Evolutionary conservation across 495 filamentous ascomycete species (phyloP).

Genomic region (Glarea lozoyensis): DNA sequence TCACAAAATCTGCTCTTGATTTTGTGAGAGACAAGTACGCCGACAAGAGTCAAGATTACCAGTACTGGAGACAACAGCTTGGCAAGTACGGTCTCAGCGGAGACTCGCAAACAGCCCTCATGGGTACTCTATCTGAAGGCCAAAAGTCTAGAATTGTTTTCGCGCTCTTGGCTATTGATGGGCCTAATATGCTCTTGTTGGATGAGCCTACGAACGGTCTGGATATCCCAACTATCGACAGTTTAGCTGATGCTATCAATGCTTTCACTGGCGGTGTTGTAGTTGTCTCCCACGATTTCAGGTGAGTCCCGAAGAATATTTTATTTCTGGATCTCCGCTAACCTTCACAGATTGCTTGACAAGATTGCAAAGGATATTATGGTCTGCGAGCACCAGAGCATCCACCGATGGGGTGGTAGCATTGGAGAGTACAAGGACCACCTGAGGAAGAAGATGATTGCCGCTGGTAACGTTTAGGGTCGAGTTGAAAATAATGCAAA

Average conservation of each 20-base stretch:
- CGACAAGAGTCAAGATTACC: conserved; percentile 88
- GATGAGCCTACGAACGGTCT: conserved; percentile 99
- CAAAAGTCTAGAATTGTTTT: conserved; percentile 98
- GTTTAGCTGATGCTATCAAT: conserved; percentile 94
- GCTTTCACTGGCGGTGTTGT: conserved; percentile 94
- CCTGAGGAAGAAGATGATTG: conserved; percentile 93
- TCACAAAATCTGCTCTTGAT: conserved; percentile 95
- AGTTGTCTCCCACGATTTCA: conserved; percentile 97
- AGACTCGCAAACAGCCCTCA: conserved; percentile 90
- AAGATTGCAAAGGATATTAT: conserved; percentile 99
- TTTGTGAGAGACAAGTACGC: conserved; percentile 95
- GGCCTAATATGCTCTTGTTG: conserved; percentile 94
- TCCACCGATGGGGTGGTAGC: conserved; percentile 76
- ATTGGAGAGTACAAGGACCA: conserved; percentile 97
- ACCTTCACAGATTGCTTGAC: conserved; percentile 66
- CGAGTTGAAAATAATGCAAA: not conserved
- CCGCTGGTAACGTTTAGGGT: conserved; percentile 49
- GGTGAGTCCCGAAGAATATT: conserved; percentile 38
- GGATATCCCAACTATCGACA: conserved; percentile 98
- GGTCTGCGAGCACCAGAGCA: conserved; percentile 94
- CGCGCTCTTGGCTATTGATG: conserved; percentile 88
- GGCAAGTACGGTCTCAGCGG: conserved; percentile 87
- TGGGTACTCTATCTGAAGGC: conserved; percentile 95
- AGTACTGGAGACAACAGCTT: conserved; percentile 98
- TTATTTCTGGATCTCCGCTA: not conserved